phyloP scores from a whole-genome alignment of 257 asterid genomes.

The Solanum rostratum region DNA sequence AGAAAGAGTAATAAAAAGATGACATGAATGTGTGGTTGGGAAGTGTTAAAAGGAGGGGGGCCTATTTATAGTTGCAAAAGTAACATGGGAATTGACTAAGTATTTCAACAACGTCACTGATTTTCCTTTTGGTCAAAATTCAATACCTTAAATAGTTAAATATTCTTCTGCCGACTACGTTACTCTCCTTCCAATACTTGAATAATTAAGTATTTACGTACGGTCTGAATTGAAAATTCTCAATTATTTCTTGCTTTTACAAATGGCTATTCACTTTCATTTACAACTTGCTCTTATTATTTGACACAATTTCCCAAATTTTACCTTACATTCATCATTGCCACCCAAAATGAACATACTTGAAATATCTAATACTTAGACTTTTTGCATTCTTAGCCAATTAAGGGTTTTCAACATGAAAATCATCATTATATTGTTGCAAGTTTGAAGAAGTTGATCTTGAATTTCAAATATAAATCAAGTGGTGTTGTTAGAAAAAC shows the following conservation, averaged over 20 bases:
- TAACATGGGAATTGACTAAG: slow-evolving; percentile 17
- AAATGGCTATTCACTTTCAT: neutral
- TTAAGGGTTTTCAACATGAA: too few species aligned
- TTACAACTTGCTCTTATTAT: neutral
- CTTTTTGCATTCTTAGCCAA: neutral
- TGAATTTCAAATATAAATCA: neutral
- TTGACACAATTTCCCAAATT: neutral
- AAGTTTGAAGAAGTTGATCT: neutral
- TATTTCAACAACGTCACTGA: slow-evolving; percentile 4
- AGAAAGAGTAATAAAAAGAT: neutral
- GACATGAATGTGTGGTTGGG: neutral
- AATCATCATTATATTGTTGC: neutral
- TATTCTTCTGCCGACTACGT: slow-evolving; percentile 45
- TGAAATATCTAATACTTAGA: neutral
- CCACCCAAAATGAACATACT: neutral
- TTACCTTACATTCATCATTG: neutral
- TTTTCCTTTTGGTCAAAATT: neutral
- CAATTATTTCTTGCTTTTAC: neutral
- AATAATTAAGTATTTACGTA: slow-evolving; percentile 9
- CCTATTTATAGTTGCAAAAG: slow-evolving; percentile 33
- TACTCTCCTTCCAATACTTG: slow-evolving; percentile 21
- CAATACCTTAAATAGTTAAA: slow-evolving; percentile 1
- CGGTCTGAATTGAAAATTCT: neutral
- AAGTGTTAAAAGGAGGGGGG: slow-evolving; percentile 11
- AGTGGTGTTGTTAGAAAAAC: neutral